Conservation (phyloP, 1,139 yeast genomes). For the Blastobotrys indianensis region DNA sequence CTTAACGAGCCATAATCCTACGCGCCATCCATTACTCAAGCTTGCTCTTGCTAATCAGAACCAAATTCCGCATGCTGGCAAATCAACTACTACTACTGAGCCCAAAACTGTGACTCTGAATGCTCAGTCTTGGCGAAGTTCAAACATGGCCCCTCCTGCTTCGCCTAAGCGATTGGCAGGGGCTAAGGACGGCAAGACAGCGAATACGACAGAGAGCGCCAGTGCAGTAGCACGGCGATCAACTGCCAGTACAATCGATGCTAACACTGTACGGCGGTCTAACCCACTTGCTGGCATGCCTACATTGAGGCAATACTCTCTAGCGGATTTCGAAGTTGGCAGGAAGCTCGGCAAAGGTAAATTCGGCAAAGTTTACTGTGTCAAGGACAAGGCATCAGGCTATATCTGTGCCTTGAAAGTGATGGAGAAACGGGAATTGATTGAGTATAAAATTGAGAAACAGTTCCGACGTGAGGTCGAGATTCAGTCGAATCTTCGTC, state of each 20-base stretch:
- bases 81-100: constrained; percentile 12
- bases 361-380: constrained; percentile 89
- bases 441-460: constrained; percentile 71
- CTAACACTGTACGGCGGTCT: constrained; percentile 23
- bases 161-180: constrained; percentile 17
- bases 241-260: constrained; percentile 15
- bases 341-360: constrained; percentile 87
- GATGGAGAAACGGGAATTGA: constrained; percentile 76
- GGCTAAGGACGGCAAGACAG: not conserved
- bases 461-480: constrained; percentile 90
- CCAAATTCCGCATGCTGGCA: constrained; percentile 17
- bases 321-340: constrained; percentile 81
- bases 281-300: constrained; percentile 27
- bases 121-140: constrained; percentile 24
- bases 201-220: constrained; percentile 2
- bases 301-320: constrained; percentile 27
- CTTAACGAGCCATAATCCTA: constrained; percentile 2
- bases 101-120: constrained; percentile 19
- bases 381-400: constrained; percentile 66
- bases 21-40: constrained; percentile 28
- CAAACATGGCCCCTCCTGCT: constrained; percentile 20
- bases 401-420: constrained; percentile 86
- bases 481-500: constrained; percentile 70
- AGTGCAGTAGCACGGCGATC: constrained; percentile 2
- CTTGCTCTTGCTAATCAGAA: constrained; percentile 29